Base-by-base conservation (phyloP, 2,329 filamentous ascomycete species). In the Delphinella strobiligena region DNA sequence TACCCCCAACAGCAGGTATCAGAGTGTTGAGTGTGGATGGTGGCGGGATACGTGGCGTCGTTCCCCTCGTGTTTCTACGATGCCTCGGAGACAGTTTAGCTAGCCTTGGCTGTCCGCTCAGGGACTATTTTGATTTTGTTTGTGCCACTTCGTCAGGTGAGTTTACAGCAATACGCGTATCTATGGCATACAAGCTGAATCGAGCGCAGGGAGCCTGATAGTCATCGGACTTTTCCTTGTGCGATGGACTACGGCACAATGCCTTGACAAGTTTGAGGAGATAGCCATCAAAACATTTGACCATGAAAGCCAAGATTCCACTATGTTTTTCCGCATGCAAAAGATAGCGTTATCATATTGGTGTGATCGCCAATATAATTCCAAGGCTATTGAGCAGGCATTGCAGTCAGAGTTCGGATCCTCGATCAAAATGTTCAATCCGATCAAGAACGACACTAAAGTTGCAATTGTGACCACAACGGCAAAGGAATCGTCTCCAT, bases 1-100 rank as follows among this genome's bases (percentile, higher is more conserved):
- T 59, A 9, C 59, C 59, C 9, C 48, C 51, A 9, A 61, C 58
- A 4, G 51, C 54, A 19, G 49, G 55, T 11, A 42, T 58, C 10
- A 41, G 57, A 27, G 44, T 62, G 14, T 43, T 63, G 7, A 53
- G 52, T 40, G 49, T 65, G 41, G 59, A 65, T 49, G 58, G 58
- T 10, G 58, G 59, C 8, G 51, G 53, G 3, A 37, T 53, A 9
- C 42, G 49, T 31, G 49, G 52, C 1, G 44, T 56, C n/a, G 45
- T 54, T 15, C 51, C 49, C 9, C 41, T 56, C 5, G 42, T 44
- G 4, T 47, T 51, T 36, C 42, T 55, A 4, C 27, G 42, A 14
- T 27, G 43, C 16, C 14, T 55, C 3, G 44, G 55, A 18, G 22
- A 32, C 3, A 17, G 36, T 14, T 38, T 55, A 4, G n/a, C 24